Evolutionary conservation across 495 filamentous ascomycete species (phyloP), one percentile per base, ranked within the genome.

Genomic region (Daldinia caldariorum): DNA sequence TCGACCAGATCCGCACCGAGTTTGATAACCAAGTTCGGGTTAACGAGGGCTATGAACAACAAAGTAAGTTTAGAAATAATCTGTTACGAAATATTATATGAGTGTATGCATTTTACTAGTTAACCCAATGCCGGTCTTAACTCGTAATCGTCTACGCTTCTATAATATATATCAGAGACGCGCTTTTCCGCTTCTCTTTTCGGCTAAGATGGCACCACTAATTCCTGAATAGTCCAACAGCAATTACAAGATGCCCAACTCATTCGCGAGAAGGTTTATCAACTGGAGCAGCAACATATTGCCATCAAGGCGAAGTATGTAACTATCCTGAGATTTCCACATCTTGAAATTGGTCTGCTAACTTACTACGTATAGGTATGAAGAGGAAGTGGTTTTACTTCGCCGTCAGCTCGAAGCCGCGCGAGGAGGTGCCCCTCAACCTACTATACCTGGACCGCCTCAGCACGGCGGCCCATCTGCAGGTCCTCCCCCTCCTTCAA

Each of bases 221-320:
- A 54, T 51, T 39, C 6, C 31, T 59, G 12, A 10, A 60, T 74
- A 98, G 94, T 97, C 71, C 88, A 90, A 47, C 84, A 86, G 34
- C 95, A 98, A 76, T 88, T 97, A 61, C 86, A 94, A 56, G 95
- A 99, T 78, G 94, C 98, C 86, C 91, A 97, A 70, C 84, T 96
- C 77, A 92, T 99, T 51, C 88, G 94, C 58, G 89, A 93, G 76
- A 96, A 94, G 77, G 91, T 99, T 58, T 97, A 90, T 74, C 86
- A 91, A 66, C 86, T 99, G 71, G 94, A 99, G 79, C 92, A 95
- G 74, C 85, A 89, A 20, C 95, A 99, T 76, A 82, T 91, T 39
- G 84, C 85, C 18, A 90, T 97, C 77, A 98, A 97, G 83, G 83
- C 87, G 77, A 97, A 97, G 95, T 99, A 84, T 77, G 89, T 77